phyloP scores from a whole-genome alignment of 1,284 basidiomycete genomes.

The Jaminaea rosea region DNA sequence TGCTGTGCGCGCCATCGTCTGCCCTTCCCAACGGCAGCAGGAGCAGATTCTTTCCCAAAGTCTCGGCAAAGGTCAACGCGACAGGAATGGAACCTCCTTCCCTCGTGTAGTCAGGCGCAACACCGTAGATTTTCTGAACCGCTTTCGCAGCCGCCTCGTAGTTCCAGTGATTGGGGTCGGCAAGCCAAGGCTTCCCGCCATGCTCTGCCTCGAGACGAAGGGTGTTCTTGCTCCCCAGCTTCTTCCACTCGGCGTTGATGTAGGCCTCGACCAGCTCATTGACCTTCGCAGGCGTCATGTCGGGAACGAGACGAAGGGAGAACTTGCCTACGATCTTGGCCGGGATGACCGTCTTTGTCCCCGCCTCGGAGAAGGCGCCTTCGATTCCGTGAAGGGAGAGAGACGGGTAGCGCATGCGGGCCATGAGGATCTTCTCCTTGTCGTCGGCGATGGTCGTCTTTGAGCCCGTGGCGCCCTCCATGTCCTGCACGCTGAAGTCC shows the following conservation, averaged over 20 bases:
- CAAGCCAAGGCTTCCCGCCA: conserved; percentile 45
- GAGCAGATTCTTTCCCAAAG: conserved; percentile 63
- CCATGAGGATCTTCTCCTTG: conserved; percentile 79
- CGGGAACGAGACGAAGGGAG: conserved; percentile 60
- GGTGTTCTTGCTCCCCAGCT: conserved; percentile 45
- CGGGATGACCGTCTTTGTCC: conserved; percentile 84
- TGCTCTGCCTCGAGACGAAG: conserved; percentile 29
- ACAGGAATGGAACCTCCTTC: conserved; percentile 96
- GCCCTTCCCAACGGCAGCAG: conserved; percentile 73
- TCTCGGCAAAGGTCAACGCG: conserved; percentile 88
- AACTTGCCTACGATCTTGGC: conserved; percentile 67
- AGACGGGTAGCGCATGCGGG: conserved; percentile 63
- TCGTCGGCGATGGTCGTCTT: conserved; percentile 67
- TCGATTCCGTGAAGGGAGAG: conserved; percentile 93
- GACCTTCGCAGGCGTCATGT: conserved; percentile 59
- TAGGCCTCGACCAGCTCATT: conserved; percentile 36
- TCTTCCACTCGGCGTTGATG: conserved; percentile 37
- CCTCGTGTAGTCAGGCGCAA: conserved; percentile 75
- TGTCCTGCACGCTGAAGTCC: conserved; percentile 55
- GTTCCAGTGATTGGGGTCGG: conserved; percentile 68
- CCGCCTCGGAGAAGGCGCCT: conserved; percentile 70
- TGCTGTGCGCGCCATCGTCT: conserved; percentile 78
- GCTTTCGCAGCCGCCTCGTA: conserved; percentile 83
- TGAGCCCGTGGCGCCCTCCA: conserved; percentile 71
- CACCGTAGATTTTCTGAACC: conserved; percentile 69